Base-by-base conservation (phyloP, 208 protist species). In the Trypanosoma vivax region DNA sequence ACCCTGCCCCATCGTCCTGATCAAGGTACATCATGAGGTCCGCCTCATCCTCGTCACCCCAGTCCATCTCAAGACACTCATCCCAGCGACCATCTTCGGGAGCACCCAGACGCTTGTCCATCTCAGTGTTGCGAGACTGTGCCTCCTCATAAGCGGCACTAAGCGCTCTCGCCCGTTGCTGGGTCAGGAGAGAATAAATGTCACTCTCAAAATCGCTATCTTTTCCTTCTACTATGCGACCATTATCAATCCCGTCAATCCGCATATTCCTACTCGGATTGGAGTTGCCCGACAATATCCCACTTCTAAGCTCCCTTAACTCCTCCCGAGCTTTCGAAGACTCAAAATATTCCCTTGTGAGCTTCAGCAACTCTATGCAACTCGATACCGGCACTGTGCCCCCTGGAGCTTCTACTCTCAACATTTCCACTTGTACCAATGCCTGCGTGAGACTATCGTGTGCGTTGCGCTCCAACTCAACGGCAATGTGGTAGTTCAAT, bases 11-110 rank as follows among this genome's bases (percentile, higher is more conserved):
- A 63, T 91, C 83, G 21, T 77, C 56, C 58, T 85, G 73, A 47
- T 91, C 74, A 39, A 91, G 77, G 42, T 86, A 91, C 13, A 60
- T 72, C 83, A 91, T 88, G n/a, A 91, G 64, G 30, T 82, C 76
- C 7, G 49, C 75, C 48, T 86, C 76, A 33, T 61, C 54, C 14
- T 64, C 60, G 14, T 18, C 57, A 14, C 19, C 55, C 51, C 62
- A 63, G 23, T 42, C 50, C 57, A 71, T 60, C 52, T 62, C 56
- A 42, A 61, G 60, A 34, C 57, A 48, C 42, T 85, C 76, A 0
- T 70, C 65, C 19, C 31, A 23, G 4, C 60, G 62, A n/a, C 55
- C 16, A 14, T 46, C 47, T 23, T 58, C n/a, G 23, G 19, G 39
- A 1, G 27, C 55, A 41, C 33, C 13, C 2, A 65, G 37, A 21